Evolutionary conservation across 73 alveolate species (phyloP).

Genomic region (Blepharisma japonicum): DNA sequence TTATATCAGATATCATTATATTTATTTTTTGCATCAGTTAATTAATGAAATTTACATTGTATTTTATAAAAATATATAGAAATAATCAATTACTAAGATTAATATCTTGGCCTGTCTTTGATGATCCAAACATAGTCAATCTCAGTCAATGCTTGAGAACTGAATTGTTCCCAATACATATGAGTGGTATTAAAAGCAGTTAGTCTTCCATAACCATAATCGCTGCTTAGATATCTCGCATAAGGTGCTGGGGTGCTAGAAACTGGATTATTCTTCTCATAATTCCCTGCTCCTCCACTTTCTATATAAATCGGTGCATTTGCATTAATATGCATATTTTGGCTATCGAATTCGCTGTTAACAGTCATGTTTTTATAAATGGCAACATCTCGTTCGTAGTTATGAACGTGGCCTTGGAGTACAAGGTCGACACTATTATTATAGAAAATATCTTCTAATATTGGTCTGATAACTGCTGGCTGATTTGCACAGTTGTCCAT

Average conservation of each 20-base stretch:
- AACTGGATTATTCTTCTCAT: constrained; percentile 9
- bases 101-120: neutral
- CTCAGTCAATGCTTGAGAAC: neutral
- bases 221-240: neutral
- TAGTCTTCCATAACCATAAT: constrained; percentile 26
- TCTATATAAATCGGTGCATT: constrained; percentile 2
- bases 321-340: neutral
- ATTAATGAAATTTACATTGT: no score
- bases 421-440: neutral
- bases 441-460: neutral
- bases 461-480: neutral
- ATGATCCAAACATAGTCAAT: constrained; percentile 21
- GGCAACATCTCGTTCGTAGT: neutral
- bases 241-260: neutral
- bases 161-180: constrained; percentile 11
- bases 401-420: constrained; percentile 19
- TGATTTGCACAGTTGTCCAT: neutral
- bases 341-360: neutral
- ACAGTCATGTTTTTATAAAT: neutral
- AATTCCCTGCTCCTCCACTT: constrained; percentile 27
- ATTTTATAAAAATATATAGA: no score
- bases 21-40: no score
- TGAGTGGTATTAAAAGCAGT: neutral
- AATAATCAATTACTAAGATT: no score
- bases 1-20: no score